Evolutionary conservation across 306 rosid genomes (phyloP).

Genomic region (Betula pendula): DNA sequence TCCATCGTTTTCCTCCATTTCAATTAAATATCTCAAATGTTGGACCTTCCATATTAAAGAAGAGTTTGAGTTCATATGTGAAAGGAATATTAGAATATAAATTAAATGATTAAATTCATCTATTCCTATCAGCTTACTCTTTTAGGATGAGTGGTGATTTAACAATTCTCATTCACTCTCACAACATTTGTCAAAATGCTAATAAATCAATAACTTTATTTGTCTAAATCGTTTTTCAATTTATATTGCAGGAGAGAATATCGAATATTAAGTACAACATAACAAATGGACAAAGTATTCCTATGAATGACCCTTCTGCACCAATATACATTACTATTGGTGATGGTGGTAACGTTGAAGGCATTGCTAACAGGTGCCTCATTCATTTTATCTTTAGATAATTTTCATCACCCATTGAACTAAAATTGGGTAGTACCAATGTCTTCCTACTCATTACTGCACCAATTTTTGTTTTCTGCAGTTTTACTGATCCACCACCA

Average conservation of each 20-base stretch:
- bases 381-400: not conserved
- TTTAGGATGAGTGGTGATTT: too few species aligned
- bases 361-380: slow-evolving; percentile 22
- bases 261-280: slow-evolving; percentile 24
- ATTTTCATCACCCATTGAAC: not conserved
- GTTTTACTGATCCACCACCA: slow-evolving; percentile 27
- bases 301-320: slow-evolving; percentile 24
- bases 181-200: not conserved
- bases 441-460: not conserved
- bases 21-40: too few species aligned
- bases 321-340: slow-evolving; percentile 31
- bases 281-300: slow-evolving; percentile 20
- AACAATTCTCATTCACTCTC: not conserved
- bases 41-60: too few species aligned
- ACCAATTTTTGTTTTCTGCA: not conserved
- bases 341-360: slow-evolving; percentile 30
- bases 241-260: slow-evolving; percentile 9
- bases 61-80: too few species aligned
- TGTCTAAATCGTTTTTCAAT: not conserved
- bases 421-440: not conserved
- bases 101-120: too few species aligned
- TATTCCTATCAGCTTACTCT: too few species aligned
- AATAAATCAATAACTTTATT: not conserved
- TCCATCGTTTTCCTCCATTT: too few species aligned
- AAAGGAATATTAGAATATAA: too few species aligned